These are phyloP conservation scores for Nyctanthes arbortristis DNA, from an alignment of 257 asterid species.

Conservation along the genomic window DNA sequence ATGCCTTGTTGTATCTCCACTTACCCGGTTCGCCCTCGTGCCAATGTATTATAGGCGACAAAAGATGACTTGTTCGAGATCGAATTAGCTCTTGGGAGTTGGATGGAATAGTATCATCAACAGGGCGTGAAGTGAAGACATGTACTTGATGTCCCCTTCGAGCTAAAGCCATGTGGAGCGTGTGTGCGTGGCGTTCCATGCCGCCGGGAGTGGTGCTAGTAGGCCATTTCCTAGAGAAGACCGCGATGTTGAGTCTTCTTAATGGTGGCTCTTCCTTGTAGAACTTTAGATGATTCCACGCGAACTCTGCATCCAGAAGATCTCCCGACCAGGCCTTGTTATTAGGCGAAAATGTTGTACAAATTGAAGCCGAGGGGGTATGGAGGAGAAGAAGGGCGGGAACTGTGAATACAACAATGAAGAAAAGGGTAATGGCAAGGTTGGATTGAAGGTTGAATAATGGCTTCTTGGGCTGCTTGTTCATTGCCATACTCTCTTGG, in stretches of 20 bases:
- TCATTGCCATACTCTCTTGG: slow-evolving; percentile 47
- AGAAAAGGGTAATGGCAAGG: slow-evolving; percentile 73
- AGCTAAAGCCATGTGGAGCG: slow-evolving; percentile 71
- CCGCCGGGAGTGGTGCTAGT: slow-evolving; percentile 71
- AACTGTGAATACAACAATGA: slow-evolving; percentile 76
- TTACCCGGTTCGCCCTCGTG: slow-evolving; percentile 77
- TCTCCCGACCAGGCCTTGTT: slow-evolving; percentile 65
- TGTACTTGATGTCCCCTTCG: slow-evolving; percentile 76
- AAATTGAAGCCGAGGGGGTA: slow-evolving; percentile 50
- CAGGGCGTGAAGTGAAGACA: slow-evolving; percentile 69
- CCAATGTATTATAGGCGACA: slow-evolving; percentile 55
- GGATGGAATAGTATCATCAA: background rate
- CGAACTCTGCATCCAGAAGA: slow-evolving; percentile 61
- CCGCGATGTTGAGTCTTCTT: slow-evolving; percentile 58
- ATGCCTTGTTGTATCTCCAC: slow-evolving; percentile 84
- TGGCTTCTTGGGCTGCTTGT: slow-evolving; percentile 50
- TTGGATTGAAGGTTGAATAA: slow-evolving; percentile 48
- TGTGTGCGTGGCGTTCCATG: slow-evolving; percentile 94
- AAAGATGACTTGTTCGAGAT: slow-evolving; percentile 6
- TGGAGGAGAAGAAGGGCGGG: slow-evolving; percentile 82
- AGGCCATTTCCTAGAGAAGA: slow-evolving; percentile 96
- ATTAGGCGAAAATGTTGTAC: slow-evolving; percentile 40
- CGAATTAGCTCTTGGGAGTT: slow-evolving; percentile 1
- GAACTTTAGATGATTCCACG: slow-evolving; percentile 71
- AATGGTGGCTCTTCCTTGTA: slow-evolving; percentile 30